A percentile compares a stretch with the other conserved stretches of the same genome.
Evolutionary conservation across 2,329 filamentous ascomycete species (phyloP).

Genomic region (Penicillium sp.): DNA sequence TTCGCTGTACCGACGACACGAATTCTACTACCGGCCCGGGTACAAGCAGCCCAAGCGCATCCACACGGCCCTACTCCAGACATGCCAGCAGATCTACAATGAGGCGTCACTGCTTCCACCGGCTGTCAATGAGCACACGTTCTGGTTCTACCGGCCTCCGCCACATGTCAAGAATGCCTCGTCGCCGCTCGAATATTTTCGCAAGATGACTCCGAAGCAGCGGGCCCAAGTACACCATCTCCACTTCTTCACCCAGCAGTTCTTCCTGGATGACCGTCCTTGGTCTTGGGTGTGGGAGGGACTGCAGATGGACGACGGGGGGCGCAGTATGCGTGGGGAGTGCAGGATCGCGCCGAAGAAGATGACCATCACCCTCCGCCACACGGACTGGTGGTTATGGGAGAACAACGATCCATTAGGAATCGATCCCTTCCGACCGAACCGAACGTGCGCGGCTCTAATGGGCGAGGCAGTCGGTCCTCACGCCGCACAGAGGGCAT

Average conservation of each 20-base stretch:
- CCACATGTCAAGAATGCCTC: conserved; percentile 16
- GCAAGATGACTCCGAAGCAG: conserved; percentile 22
- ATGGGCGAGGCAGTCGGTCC: not conserved
- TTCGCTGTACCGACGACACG: conserved; percentile 19
- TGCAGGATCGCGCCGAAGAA: conserved; percentile 15
- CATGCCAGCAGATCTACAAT: conserved; percentile 40
- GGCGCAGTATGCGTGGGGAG: conserved; percentile 4
- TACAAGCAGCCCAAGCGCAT: conserved; percentile 32
- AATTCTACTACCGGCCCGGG: conserved; percentile 29
- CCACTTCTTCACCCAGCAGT: conserved; percentile 30
- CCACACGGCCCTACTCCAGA: conserved; percentile 35
- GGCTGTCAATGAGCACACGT: conserved; percentile 28
- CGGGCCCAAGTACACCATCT: conserved; percentile 17
- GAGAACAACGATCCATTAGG: conserved; percentile 25
- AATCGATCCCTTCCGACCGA: conserved; percentile 28
- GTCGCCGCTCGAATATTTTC: conserved; percentile 15
- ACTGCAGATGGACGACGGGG: conserved; percentile 1
- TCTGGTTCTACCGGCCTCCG: conserved; percentile 28
- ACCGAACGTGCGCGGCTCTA: conserved; percentile 4
- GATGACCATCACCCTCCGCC: conserved; percentile 27
- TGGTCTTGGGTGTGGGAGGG: conserved; percentile 3
- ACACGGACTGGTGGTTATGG: conserved; percentile 33
- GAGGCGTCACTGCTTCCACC: conserved; percentile 40
- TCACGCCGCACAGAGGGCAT: not conserved
- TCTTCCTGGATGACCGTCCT: conserved; percentile 20